A percentile compares a stretch with the other conserved stretches of the same genome.
Conservation (phyloP, 192 early-diverging fungal species). For the Coemansia sp. region DNA sequence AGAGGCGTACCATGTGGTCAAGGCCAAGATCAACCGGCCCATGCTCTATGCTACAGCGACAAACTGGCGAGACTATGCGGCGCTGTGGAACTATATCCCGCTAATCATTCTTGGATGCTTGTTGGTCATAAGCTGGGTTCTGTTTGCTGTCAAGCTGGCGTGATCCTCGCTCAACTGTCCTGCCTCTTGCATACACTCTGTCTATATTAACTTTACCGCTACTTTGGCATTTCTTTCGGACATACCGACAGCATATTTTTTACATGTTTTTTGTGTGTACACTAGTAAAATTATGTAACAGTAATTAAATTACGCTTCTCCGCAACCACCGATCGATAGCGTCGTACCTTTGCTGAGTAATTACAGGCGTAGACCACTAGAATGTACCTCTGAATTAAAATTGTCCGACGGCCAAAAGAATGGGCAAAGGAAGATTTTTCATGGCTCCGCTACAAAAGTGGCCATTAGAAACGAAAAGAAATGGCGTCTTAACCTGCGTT, state of each 20-base stretch:
- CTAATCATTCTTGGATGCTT: slow-evolving; percentile 22
- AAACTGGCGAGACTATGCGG: slow-evolving; percentile 42
- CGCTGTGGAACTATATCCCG: slow-evolving; percentile 47
- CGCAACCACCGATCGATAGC: too few species aligned
- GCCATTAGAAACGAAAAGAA: too few species aligned
- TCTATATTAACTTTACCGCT: background rate
- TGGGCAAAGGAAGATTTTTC: too few species aligned
- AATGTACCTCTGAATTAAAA: too few species aligned
- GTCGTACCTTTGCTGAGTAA: too few species aligned
- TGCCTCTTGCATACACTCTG: slow-evolving; percentile 1
- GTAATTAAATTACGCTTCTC: too few species aligned
- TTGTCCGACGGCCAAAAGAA: too few species aligned
- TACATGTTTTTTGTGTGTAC: background rate
- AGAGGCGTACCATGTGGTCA: slow-evolving; percentile 33
- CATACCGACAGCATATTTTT: background rate
- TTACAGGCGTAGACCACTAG: too few species aligned
- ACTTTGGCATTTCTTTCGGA: background rate
- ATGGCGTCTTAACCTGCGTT: too few species aligned
- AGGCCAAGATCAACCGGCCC: slow-evolving; percentile 40
- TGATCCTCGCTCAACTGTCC: slow-evolving; percentile 1
- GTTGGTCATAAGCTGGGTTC: slow-evolving; percentile 45
- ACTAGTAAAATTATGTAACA: background rate
- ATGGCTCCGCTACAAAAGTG: too few species aligned
- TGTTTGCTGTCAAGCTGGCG: slow-evolving; percentile 54
- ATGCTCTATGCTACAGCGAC: slow-evolving; percentile 32